Percentiles rank a stretch among this genome's conserved stretches.
Evolutionary conservation across 2,329 filamentous ascomycete species (phyloP).

Genomic region (Sarocladiaceae sp.): DNA sequence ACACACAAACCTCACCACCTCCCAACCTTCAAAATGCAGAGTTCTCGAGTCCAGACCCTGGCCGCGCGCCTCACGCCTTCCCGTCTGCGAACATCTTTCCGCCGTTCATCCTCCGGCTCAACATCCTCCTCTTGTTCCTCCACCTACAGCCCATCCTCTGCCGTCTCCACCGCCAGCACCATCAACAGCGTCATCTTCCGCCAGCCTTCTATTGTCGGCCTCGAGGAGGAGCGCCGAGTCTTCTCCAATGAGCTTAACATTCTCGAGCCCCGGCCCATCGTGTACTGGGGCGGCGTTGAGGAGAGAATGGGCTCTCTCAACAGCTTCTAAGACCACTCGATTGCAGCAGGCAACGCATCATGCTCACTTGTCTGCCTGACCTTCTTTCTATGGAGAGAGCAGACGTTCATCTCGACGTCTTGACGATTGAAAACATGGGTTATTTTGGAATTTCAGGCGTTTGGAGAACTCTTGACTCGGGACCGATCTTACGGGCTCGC

Average conservation of each 20-base stretch:
- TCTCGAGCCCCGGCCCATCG: slow-evolving; percentile 55
- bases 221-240: slow-evolving; percentile 50
- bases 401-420: neutral
- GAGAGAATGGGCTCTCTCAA: slow-evolving; percentile 43
- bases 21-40: slow-evolving; percentile 32
- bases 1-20: neutral
- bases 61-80: slow-evolving; percentile 44
- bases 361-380: no score
- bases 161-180: slow-evolving; percentile 38
- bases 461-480: neutral
- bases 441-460: slow-evolving; percentile 1
- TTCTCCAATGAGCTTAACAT: slow-evolving; percentile 49
- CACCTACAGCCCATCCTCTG: slow-evolving; percentile 31
- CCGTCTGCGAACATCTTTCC: slow-evolving; percentile 45
- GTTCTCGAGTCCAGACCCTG: slow-evolving; percentile 43
- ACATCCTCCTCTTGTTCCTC: slow-evolving; percentile 22
- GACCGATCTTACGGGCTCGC: neutral
- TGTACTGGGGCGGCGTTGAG: slow-evolving; percentile 58
- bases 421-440: neutral
- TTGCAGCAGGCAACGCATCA: no score
- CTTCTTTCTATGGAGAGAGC: neutral
- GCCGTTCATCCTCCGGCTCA: slow-evolving; percentile 42
- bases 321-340: slow-evolving; percentile 3
- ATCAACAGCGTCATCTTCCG: slow-evolving; percentile 55
- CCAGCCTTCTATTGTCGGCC: slow-evolving; percentile 50